A percentile compares a stretch with the other conserved stretches of the same genome.
Evolutionary conservation across 2,329 filamentous ascomycete genomes (phyloP).

Genomic region (Claviceps purpurea): DNA sequence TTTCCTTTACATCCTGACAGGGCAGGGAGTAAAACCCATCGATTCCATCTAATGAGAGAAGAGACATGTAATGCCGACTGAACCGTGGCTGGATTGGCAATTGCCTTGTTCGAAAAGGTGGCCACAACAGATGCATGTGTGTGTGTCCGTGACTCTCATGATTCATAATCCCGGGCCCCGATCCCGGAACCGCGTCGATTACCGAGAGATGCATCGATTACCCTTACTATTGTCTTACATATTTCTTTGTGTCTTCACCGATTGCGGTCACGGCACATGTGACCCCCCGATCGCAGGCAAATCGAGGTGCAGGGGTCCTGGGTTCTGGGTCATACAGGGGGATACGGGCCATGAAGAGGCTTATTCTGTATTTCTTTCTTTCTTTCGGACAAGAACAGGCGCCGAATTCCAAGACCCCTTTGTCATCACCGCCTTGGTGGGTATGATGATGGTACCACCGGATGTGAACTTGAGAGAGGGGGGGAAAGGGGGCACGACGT

Average conservation of each 20-base stretch:
- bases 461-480: background rate
- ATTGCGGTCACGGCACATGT: background rate
- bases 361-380: background rate
- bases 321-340: background rate
- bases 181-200: background rate
- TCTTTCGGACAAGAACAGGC: background rate
- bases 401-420: background rate
- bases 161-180: background rate
- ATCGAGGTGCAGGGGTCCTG: background rate
- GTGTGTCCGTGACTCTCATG: background rate
- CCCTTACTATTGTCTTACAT: background rate
- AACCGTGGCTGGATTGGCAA: no score
- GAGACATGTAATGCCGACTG: no score
- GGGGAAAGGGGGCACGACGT: background rate
- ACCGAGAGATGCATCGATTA: background rate
- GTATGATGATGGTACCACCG: conserved; percentile 2
- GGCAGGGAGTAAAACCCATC: no score
- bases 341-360: conserved; percentile 2
- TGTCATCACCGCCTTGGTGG: conserved; percentile 5
- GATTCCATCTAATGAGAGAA: no score
- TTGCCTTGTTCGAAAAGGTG: conserved; percentile 1
- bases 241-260: background rate
- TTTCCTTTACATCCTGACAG: no score
- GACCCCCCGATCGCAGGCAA: background rate
- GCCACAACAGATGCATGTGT: conserved; percentile 1